Conservation (phyloP, 2,329 filamentous ascomycete genomes). For the Pseudonectria foliicola region DNA sequence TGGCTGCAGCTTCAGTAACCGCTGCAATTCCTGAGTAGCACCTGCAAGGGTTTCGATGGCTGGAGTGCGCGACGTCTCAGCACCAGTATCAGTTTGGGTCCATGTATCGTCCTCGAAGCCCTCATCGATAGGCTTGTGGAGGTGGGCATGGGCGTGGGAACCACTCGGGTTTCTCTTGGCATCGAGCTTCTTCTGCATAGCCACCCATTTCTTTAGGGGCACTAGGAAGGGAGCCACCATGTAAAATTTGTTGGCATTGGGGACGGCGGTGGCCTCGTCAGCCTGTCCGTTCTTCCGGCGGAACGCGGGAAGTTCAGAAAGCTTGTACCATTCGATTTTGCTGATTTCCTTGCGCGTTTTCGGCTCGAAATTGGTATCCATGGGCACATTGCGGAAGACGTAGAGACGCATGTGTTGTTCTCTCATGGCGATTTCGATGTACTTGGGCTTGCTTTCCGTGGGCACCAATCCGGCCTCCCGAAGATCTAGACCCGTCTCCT, state of each 20-base stretch:
- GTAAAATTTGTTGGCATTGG: slow-evolving; percentile 83
- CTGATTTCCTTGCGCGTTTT: slow-evolving; percentile 95
- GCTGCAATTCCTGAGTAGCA: slow-evolving; percentile 45
- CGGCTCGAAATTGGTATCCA: slow-evolving; percentile 81
- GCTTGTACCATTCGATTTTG: slow-evolving; percentile 89
- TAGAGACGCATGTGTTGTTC: slow-evolving; percentile 92
- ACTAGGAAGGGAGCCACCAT: slow-evolving; percentile 94
- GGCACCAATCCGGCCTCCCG: slow-evolving; percentile 68
- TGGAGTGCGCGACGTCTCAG: slow-evolving; percentile 27
- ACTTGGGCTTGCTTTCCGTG: slow-evolving; percentile 65
- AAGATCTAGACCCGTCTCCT: slow-evolving; percentile 90
- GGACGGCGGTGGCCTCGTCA: slow-evolving; percentile 46
- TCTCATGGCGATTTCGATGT: slow-evolving; percentile 81
- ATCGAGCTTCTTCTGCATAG: slow-evolving; percentile 73
- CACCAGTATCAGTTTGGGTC: slow-evolving; percentile 30
- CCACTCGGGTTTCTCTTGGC: slow-evolving; percentile 36
- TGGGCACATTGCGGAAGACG: slow-evolving; percentile 81
- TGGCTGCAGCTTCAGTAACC: slow-evolving; percentile 49
- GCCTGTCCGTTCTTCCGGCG: slow-evolving; percentile 57
- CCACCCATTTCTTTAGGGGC: slow-evolving; percentile 82
- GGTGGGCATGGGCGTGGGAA: slow-evolving; percentile 35
- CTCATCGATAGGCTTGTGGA: slow-evolving; percentile 42
- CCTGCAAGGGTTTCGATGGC: slow-evolving; percentile 42
- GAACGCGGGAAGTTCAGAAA: slow-evolving; percentile 80
- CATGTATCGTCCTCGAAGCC: slow-evolving; percentile 57